A percentile compares a stretch with the other conserved stretches of the same genome.
phyloP scores from a whole-genome alignment of 208 protist genomes.

The Wallacemonas sp. region DNA sequence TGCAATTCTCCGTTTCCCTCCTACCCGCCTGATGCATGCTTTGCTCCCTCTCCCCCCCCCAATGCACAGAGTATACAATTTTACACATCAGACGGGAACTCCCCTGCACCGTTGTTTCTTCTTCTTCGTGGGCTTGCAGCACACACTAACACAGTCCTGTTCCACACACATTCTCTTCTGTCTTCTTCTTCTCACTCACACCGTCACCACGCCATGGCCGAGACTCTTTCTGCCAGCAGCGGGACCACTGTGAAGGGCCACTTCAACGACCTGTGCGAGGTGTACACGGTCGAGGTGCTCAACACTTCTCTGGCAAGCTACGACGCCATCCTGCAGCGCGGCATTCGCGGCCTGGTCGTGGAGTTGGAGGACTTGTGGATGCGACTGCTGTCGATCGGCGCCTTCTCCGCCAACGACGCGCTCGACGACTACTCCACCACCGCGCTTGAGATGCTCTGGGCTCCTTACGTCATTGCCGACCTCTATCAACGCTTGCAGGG shows the following conservation, averaged over 20 bases:
- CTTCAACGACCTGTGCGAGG: slow-evolving; percentile 51
- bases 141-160: slow-evolving; percentile 6
- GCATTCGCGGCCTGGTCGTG: slow-evolving; percentile 45
- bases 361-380: slow-evolving; percentile 76
- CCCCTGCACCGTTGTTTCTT: too few relatives aligned
- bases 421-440: slow-evolving; percentile 85
- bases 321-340: slow-evolving; percentile 22
- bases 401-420: slow-evolving; percentile 81
- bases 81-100: too few relatives aligned
- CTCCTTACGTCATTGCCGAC: slow-evolving; percentile 81
- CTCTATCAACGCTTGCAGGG: slow-evolving; percentile 80
- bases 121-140: too few relatives aligned
- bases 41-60: too few relatives aligned
- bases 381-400: slow-evolving; percentile 49
- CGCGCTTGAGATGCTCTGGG: slow-evolving; percentile 82
- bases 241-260: slow-evolving; percentile 59
- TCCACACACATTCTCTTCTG: neutral
- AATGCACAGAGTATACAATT: too few relatives aligned
- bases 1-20: too few relatives aligned
- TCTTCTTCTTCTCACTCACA: slow-evolving; percentile 9
- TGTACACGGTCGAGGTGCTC: slow-evolving; percentile 50
- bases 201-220: neutral
- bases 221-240: neutral
- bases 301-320: slow-evolving; percentile 35
- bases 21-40: too few relatives aligned